Conservation (phyloP, 352 stramenopile species). For the Pythium biforme region DNA sequence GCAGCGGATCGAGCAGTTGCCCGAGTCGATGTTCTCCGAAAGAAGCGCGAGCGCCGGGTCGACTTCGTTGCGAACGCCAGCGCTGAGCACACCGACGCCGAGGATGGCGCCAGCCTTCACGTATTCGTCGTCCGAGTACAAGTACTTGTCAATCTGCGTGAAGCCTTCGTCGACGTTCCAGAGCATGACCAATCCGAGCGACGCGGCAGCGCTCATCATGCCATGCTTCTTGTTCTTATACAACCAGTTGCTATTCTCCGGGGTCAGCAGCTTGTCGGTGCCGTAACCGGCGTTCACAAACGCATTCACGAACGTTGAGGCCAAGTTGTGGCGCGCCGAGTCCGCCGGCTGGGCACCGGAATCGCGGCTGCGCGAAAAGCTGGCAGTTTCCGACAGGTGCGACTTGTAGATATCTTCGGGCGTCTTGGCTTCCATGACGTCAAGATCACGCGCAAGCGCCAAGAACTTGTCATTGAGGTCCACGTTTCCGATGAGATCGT, state of each 20-base stretch:
- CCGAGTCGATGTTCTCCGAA: conserved; percentile 95
- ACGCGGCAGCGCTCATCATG: conserved; percentile 98
- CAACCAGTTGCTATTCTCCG: conserved; percentile 96
- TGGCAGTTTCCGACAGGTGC: conserved; percentile 96
- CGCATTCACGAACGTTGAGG: conserved; percentile 99
- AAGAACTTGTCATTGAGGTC: conserved; percentile 97
- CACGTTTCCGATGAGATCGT: conserved; percentile 97
- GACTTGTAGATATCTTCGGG: conserved; percentile 99
- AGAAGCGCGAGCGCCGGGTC: conserved; percentile 97
- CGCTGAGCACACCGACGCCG: conserved; percentile 95
- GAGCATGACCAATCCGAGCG: conserved; percentile 96
- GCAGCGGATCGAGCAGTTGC: conserved; percentile 93
- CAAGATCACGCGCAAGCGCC: conserved; percentile 95
- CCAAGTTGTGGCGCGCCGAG: conserved; percentile 97
- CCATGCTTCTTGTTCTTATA: conserved; percentile 99
- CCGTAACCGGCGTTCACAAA: conserved; percentile 99
- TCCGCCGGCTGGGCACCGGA: conserved; percentile 87
- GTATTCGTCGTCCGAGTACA: conserved; percentile 98
- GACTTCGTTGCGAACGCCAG: conserved; percentile 95
- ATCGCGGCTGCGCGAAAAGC: conserved; percentile 66
- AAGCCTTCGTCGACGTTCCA: conserved; percentile 99
- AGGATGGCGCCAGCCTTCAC: conserved; percentile 98
- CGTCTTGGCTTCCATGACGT: conserved; percentile 97
- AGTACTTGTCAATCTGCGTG: conserved; percentile 99
- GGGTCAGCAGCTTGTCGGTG: conserved; percentile 95